Evolutionary conservation across 1,139 yeast genomes (phyloP).

Genomic region (Saccharomycopsis hybrid): DNA sequence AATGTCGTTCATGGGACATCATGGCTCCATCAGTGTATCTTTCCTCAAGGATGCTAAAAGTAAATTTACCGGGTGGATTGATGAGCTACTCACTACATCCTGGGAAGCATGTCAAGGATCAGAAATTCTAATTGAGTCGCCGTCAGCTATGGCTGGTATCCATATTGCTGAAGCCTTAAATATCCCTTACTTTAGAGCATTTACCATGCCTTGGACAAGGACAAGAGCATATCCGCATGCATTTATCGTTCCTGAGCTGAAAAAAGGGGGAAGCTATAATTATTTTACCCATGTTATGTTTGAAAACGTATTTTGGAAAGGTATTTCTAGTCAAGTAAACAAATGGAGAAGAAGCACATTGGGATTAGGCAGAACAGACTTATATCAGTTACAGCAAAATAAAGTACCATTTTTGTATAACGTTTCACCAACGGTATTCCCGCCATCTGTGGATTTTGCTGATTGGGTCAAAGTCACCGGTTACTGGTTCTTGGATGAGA

Average conservation of each 20-base stretch:
- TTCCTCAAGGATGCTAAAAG: constrained; percentile 77
- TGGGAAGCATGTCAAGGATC: constrained; percentile 85
- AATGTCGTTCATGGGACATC: constrained; percentile 88
- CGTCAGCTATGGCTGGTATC: constrained; percentile 92
- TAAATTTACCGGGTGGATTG: constrained; percentile 76
- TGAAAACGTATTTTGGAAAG: constrained; percentile 92
- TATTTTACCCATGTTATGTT: constrained; percentile 87
- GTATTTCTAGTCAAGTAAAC: constrained; percentile 83
- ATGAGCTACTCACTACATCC: constrained; percentile 57
- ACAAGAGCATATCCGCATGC: constrained; percentile 97
- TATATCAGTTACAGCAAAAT: constrained; percentile 64
- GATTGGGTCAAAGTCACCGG: constrained; percentile 96
- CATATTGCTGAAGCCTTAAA: constrained; percentile 90
- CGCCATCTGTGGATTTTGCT: constrained; percentile 88
- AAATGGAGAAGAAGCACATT: constrained; percentile 73
- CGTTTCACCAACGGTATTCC: constrained; percentile 79
- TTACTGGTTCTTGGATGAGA: constrained; percentile 87
- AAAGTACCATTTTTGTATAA: constrained; percentile 86
- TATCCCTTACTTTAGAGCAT: constrained; percentile 89
- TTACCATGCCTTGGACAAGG: constrained; percentile 98
- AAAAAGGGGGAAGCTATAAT: constrained; percentile 87
- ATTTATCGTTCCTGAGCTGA: constrained; percentile 88
- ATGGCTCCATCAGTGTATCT: constrained; percentile 79
- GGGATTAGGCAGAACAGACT: constrained; percentile 59
- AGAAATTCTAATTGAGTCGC: constrained; percentile 85